Evolutionary conservation across 2,329 filamentous ascomycete species (phyloP).

Genomic region (Westerdykella sp.): DNA sequence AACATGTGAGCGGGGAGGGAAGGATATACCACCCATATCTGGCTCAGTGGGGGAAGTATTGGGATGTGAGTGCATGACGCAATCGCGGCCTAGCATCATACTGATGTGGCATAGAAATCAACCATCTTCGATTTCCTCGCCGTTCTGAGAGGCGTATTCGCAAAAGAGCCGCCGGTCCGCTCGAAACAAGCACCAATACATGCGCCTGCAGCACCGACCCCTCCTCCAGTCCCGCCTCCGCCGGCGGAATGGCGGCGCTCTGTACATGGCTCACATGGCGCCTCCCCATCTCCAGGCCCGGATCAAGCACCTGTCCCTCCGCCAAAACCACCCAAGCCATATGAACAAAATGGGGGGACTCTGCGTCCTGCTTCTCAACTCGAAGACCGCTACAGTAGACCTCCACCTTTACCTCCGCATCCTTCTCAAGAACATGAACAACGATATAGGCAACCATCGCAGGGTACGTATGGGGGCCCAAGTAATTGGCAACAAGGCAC

Average conservation of each 20-base stretch:
- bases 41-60: constrained; percentile 79
- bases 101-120: constrained; percentile 57
- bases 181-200: constrained; percentile 50
- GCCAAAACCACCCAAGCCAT: constrained; percentile 44
- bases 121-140: constrained; percentile 75
- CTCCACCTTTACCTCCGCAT: constrained; percentile 33
- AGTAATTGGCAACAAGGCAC: constrained; percentile 15
- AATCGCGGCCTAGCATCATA: neutral
- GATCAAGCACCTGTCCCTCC: constrained; percentile 35
- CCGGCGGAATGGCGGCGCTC: constrained; percentile 52
- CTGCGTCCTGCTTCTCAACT: constrained; percentile 13
- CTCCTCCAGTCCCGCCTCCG: constrained; percentile 64
- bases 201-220: constrained; percentile 27
- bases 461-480: constrained; percentile 7
- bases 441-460: constrained; percentile 12
- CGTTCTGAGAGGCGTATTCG: constrained; percentile 79
- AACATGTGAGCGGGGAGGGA: constrained; percentile 91
- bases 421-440: constrained; percentile 21
- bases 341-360: constrained; percentile 20
- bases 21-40: constrained; percentile 94
- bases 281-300: constrained; percentile 32
- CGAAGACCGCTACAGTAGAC: constrained; percentile 22
- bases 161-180: constrained; percentile 88
- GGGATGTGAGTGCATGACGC: constrained; percentile 63
- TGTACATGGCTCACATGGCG: constrained; percentile 23